Conservation (phyloP, 2,329 filamentous ascomycete genomes). For the Monosporascus sp. region DNA sequence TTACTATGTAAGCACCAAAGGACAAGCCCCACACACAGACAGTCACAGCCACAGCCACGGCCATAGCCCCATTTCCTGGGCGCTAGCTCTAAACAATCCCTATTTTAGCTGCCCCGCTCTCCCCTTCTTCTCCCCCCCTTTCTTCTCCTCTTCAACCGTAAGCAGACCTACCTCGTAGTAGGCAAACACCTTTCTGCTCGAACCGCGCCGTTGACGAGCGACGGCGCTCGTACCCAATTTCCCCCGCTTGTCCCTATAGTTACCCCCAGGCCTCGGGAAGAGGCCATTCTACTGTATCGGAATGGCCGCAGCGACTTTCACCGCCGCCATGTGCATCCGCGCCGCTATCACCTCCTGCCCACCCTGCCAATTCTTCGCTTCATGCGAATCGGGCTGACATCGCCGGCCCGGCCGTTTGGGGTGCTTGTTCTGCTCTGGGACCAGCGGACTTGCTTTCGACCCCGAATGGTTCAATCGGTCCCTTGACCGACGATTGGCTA, state of each 20-base stretch:
- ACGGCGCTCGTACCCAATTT: slow-evolving; percentile 23
- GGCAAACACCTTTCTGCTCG: too few species aligned
- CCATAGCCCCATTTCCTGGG: background rate
- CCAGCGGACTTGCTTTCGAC: slow-evolving; percentile 24
- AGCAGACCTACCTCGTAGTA: too few species aligned
- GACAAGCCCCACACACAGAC: too few species aligned
- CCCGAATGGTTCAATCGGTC: slow-evolving; percentile 14
- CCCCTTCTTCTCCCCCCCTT: slow-evolving; percentile 3
- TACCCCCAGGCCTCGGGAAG: slow-evolving; percentile 25
- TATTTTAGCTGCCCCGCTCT: slow-evolving; percentile 7
- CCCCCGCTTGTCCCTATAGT: slow-evolving; percentile 15
- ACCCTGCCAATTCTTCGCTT: slow-evolving; percentile 12
- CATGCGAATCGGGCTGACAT: slow-evolving; percentile 15
- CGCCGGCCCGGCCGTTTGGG: slow-evolving; percentile 12
- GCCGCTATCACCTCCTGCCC: slow-evolving; percentile 14
- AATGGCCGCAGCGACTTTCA: slow-evolving; percentile 15
- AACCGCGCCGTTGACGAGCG: slow-evolving; percentile 19
- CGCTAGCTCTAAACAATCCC: slow-evolving; percentile 12
- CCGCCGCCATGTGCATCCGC: slow-evolving; percentile 10
- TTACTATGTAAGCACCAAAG: too few species aligned
- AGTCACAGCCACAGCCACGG: too few species aligned
- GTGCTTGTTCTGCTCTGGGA: slow-evolving; percentile 18
- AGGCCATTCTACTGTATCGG: slow-evolving; percentile 25
- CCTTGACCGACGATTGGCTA: slow-evolving; percentile 2
- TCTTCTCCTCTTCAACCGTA: slow-evolving; percentile 5